phyloP scores from a whole-genome alignment of 306 rosid species.

The Lathyrus aphaca region DNA sequence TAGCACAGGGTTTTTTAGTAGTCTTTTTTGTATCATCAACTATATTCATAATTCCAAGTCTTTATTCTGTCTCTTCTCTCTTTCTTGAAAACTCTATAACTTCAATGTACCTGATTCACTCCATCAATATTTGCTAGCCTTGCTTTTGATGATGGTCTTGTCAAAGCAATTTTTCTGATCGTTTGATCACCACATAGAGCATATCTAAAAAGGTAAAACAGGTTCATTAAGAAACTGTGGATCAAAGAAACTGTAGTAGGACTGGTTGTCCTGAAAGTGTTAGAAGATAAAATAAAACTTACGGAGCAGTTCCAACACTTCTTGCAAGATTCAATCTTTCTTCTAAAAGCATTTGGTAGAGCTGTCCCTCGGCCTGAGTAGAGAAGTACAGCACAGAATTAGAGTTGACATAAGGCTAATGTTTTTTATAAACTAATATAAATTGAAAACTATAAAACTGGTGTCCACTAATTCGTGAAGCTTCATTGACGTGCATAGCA shows the following conservation, averaged over 20 bases:
- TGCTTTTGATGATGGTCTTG: constrained; percentile 88
- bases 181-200: constrained; percentile 94
- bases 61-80: not conserved
- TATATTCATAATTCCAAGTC: not conserved
- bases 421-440: constrained; percentile 27
- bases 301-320: constrained; percentile 86
- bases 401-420: constrained; percentile 26
- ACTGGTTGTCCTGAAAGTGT: constrained; percentile 22
- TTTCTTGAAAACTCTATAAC: not conserved
- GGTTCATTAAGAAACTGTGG: constrained; percentile 18
- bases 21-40: not conserved
- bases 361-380: constrained; percentile 64
- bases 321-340: constrained; percentile 87
- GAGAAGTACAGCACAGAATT: constrained; percentile 29
- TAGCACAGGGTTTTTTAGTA: too few relatives aligned
- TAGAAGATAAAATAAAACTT: constrained; percentile 38
- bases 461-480: constrained; percentile 20
- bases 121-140: constrained; percentile 89
- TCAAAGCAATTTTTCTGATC: constrained; percentile 67
- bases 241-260: constrained; percentile 28
- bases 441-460: constrained; percentile 8
- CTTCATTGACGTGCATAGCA: constrained; percentile 4
- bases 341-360: constrained; percentile 75
- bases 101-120: constrained; percentile 78
- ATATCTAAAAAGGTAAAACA: constrained; percentile 52